Evolutionary conservation across 352 stramenopile genomes (phyloP), one percentile per base, ranked within the genome.

Genomic region (Pythium biforme): DNA sequence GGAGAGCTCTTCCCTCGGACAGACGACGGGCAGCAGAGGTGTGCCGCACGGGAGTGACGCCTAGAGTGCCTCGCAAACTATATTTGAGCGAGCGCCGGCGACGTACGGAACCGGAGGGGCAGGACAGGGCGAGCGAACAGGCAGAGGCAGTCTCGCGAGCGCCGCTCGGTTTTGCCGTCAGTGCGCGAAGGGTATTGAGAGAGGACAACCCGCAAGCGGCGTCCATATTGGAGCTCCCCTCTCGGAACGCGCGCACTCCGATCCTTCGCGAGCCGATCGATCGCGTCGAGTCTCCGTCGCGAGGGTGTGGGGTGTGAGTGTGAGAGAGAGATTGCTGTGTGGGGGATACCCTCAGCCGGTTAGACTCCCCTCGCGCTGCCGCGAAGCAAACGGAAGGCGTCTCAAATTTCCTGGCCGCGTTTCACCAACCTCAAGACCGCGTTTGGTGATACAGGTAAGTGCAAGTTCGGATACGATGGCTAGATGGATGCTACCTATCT

Each of bases 121-220:
- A n/a, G n/a, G n/a, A 29, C 23, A 27, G 9, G 29, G 25, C 48
- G 48, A 54, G 27, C 55, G 25, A 62, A 62, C 26, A 29, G 55
- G 55, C 55, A 62, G 45, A 27, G 41, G 41, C 41, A 49, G 41
- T 3, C 34, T 4, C 37, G 1, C 37, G 12, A 5, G 31, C 31
- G 10, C 31, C 46, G 45, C 60, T 56, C 59, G 39, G 59, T 66
- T 48, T 56, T 60, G 29, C 22, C 2, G 54, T 51, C 53, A 62
- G 61, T 63, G 61, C 47, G 54, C 48, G 29, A 63, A 63, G 60
- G 61, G 61, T 68, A 68, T 68, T 68, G 61, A 68, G 61, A 68
- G 54, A 68, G 54, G 61, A 68, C 43, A 68, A 59, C 48, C 47
- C 29, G 39, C 31, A 59, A 61, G 45, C 60, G 60, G 46, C 60